Evolutionary conservation across 148 eudicot genomes (phyloP).

Genomic region (Agrostemma githago): DNA sequence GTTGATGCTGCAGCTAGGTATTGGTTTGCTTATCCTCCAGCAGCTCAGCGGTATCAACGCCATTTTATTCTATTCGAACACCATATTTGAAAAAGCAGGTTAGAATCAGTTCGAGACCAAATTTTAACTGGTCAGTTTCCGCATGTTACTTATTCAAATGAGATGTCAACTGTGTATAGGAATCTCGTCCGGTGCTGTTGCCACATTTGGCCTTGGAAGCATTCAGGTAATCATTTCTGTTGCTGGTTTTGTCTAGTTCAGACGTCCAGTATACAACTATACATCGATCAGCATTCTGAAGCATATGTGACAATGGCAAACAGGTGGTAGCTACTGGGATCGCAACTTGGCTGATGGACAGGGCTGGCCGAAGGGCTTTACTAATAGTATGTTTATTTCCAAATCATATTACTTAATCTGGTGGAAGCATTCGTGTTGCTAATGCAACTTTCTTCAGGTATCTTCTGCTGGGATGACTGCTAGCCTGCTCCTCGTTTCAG

Average conservation of each 20-base stretch:
- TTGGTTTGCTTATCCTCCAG: conserved; percentile 77
- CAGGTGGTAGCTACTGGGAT: conserved; percentile 80
- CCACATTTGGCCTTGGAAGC: conserved; percentile 77
- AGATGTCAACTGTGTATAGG: conserved; percentile 37
- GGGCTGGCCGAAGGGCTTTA: conserved; percentile 68
- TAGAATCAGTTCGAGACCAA: conserved; percentile 15
- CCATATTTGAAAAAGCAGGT: conserved; percentile 81
- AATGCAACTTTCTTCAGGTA: conserved; percentile 31
- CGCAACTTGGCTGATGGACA: conserved; percentile 77
- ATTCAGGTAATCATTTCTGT: conserved; percentile 48
- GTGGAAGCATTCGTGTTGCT: background rate
- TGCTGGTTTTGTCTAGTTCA: background rate
- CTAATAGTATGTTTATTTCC: conserved; percentile 45
- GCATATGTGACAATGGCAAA: conserved; percentile 6
- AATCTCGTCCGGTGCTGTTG: conserved; percentile 56
- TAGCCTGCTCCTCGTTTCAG: conserved; percentile 61
- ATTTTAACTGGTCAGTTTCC: background rate
- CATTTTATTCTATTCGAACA: conserved; percentile 75
- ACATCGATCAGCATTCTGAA: background rate
- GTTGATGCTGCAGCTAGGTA: conserved; percentile 54
- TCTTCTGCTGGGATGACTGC: conserved; percentile 57
- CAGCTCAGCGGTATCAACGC: conserved; percentile 89
- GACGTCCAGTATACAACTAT: background rate
- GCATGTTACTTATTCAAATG: background rate
- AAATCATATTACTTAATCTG: background rate